Percentiles rank a stretch among this genome's conserved stretches.
Conservation (phyloP, 306 rosid genomes). For the Cucumis melo region DNA sequence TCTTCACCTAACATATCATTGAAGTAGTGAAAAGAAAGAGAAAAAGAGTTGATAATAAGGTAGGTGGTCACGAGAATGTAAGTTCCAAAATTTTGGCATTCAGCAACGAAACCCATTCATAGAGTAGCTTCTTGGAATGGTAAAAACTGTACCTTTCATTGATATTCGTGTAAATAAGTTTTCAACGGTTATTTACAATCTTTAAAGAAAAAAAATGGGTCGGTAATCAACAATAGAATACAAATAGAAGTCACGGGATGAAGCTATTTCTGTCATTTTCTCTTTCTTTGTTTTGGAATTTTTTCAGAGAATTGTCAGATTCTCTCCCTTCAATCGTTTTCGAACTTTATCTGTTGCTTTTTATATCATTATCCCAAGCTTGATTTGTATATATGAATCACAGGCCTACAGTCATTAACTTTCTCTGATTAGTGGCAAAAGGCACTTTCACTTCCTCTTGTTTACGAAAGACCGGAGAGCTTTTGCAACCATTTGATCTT, state of each 20-base stretch:
- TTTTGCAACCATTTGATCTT: constrained; percentile 2
- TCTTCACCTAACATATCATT: constrained; percentile 6
- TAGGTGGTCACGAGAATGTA: constrained; percentile 2
- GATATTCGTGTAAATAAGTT: neutral
- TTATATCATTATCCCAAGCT: neutral
- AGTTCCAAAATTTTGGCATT: neutral
- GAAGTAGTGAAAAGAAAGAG: neutral
- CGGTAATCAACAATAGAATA: neutral
- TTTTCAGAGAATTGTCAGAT: neutral
- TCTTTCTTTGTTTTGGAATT: neutral
- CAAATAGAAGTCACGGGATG: constrained; percentile 10
- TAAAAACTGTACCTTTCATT: neutral
- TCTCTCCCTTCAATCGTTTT: neutral
- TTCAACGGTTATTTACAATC: neutral
- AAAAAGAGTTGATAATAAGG: neutral
- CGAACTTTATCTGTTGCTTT: neutral
- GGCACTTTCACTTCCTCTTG: neutral
- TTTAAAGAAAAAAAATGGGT: neutral
- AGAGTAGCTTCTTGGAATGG: neutral
- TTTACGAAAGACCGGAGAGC: constrained; percentile 5
- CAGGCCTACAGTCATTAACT: neutral
- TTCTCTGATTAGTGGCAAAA: neutral
- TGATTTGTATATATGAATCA: neutral
- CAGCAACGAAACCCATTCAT: neutral
- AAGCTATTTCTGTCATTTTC: neutral